Evolutionary conservation across 148 eudicot species (phyloP).

Genomic region (Polygonum maritimum): DNA sequence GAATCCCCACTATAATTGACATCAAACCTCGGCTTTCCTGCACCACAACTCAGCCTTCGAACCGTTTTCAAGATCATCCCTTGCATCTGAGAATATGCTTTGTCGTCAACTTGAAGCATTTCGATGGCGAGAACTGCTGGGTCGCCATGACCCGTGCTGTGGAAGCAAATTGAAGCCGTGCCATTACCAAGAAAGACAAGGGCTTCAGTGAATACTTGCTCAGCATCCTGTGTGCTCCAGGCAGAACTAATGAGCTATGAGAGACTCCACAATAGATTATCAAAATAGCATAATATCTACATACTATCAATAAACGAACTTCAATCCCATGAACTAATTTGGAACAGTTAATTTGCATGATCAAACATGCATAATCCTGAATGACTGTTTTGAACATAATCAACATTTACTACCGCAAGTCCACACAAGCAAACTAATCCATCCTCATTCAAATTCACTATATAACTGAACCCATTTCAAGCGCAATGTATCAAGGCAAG

Average conservation of each 20-base stretch:
- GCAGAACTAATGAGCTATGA: conserved; percentile 16
- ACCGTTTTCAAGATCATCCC: conserved; percentile 67
- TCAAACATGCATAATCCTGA: not conserved
- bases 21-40: conserved; percentile 56
- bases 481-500: not conserved
- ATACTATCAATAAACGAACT: not conserved
- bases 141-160: conserved; percentile 97
- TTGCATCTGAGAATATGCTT: conserved; percentile 59
- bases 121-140: conserved; percentile 85
- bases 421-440: not conserved
- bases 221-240: conserved; percentile 81
- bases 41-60: conserved; percentile 59
- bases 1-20: conserved; percentile 64
- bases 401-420: no score
- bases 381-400: no score
- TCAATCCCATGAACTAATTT: not conserved
- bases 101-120: conserved; percentile 74
- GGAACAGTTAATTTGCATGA: not conserved
- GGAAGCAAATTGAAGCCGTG: conserved; percentile 79
- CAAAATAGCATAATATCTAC: not conserved
- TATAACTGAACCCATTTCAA: not conserved
- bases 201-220: conserved; percentile 72
- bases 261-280: not conserved
- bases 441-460: not conserved
- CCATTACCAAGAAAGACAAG: conserved; percentile 58